Conservation (phyloP, 2,329 filamentous ascomycete genomes). For the Lasiodiplodia sp. region DNA sequence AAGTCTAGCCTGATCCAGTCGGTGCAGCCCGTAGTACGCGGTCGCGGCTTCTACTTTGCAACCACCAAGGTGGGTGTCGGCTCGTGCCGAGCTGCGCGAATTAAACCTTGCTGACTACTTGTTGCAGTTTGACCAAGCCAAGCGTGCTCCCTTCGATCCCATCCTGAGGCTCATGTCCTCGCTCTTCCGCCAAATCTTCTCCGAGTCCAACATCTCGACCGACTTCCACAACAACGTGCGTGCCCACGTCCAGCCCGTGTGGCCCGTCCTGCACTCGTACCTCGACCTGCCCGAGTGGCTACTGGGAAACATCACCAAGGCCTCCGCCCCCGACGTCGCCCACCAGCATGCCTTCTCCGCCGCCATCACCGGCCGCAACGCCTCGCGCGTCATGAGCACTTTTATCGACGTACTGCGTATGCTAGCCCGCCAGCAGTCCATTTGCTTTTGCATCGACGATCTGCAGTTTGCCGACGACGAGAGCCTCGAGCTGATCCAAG, state of each 20-base stretch:
- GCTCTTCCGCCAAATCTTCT: slow-evolving; percentile 70
- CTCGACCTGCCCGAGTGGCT: slow-evolving; percentile 74
- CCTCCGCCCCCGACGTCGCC: slow-evolving; percentile 37
- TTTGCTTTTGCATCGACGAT: slow-evolving; percentile 89
- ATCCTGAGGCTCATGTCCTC: slow-evolving; percentile 67
- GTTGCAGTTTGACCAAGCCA: slow-evolving; percentile 61
- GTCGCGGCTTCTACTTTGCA: slow-evolving; percentile 64
- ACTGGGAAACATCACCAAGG: slow-evolving; percentile 39
- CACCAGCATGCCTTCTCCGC: slow-evolving; percentile 34
- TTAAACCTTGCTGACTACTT: not conserved
- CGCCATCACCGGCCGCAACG: slow-evolving; percentile 28
- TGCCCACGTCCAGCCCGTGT: slow-evolving; percentile 63
- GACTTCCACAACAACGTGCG: slow-evolving; percentile 67
- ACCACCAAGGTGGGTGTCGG: slow-evolving; percentile 53
- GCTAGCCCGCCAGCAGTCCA: slow-evolving; percentile 82
- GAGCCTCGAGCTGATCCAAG: slow-evolving; percentile 80
- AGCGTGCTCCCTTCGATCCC: slow-evolving; percentile 67
- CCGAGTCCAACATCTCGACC: slow-evolving; percentile 67
- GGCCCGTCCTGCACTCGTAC: slow-evolving; percentile 63
- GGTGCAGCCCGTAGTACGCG: slow-evolving; percentile 63
- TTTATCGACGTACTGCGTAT: slow-evolving; percentile 86
- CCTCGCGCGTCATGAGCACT: slow-evolving; percentile 76
- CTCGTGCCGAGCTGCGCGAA: slow-evolving; percentile 5
- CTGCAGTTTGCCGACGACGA: slow-evolving; percentile 90
- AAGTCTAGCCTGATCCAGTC: slow-evolving; percentile 68